Conservation (phyloP, 1,284 basidiomycete species). For the Ganoderma meredithae region DNA sequence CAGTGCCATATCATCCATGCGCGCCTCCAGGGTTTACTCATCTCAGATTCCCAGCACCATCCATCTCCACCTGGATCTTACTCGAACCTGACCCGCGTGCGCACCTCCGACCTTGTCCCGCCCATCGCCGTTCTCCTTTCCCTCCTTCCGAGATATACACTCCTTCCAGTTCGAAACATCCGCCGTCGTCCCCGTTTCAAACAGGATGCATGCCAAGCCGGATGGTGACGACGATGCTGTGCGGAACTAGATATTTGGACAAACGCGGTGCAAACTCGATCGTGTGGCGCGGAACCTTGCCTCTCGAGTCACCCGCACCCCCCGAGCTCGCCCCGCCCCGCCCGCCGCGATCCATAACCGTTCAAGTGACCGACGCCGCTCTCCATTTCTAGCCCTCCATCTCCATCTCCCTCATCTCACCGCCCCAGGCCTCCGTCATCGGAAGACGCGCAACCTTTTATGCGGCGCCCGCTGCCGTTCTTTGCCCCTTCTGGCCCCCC, state of each 20-base stretch:
- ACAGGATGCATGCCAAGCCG: neutral
- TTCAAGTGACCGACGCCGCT: conserved; percentile 9
- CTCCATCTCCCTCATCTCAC: neutral
- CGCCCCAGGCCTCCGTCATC: neutral
- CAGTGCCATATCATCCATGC: conserved; percentile 27
- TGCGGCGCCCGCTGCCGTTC: neutral
- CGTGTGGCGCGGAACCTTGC: conserved; percentile 19
- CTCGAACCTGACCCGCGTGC: neutral
- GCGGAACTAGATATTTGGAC: conserved; percentile 25
- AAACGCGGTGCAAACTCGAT: conserved; percentile 28
- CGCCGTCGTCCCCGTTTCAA: neutral
- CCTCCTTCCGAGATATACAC: conserved; percentile 9
- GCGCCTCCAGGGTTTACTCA: conserved; percentile 18
- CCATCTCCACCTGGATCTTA: conserved; percentile 30
- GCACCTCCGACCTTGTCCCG: conserved; percentile 27
- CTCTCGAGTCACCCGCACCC: conserved; percentile 23
- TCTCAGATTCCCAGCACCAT: conserved; percentile 32
- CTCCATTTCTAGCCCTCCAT: neutral
- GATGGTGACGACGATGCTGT: conserved; percentile 7
- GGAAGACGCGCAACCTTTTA: neutral
- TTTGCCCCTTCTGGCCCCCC: neutral
- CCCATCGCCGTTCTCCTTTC: neutral
- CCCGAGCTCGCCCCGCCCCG: conserved; percentile 10
- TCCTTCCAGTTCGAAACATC: conserved; percentile 5
- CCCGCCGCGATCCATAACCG: conserved; percentile 11